Conservation (phyloP, 805 yeast species). For the Candida schatavii region DNA sequence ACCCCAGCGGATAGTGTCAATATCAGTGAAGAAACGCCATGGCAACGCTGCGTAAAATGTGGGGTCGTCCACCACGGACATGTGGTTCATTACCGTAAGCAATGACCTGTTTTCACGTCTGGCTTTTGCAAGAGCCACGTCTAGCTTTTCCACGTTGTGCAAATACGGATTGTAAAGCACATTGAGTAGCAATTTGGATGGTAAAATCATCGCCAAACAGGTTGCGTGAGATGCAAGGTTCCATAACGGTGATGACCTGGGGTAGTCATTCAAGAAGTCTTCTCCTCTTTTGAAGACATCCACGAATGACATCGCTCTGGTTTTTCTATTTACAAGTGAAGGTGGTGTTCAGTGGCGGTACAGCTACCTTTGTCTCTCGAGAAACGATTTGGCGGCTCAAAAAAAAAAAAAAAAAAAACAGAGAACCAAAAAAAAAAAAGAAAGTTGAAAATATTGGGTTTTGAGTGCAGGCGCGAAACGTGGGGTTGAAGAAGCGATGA, state of each 20-base stretch:
- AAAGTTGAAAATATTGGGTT: background rate
- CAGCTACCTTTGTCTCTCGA: background rate
- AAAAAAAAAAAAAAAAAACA: constrained; percentile 8
- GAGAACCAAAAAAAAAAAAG: constrained; percentile 3
- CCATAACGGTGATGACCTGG: constrained; percentile 62
- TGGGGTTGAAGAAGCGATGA: too few relatives aligned
- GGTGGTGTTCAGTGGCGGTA: background rate
- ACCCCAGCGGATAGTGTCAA: constrained; percentile 85
- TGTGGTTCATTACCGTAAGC: constrained; percentile 87
- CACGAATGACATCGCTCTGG: constrained; percentile 75
- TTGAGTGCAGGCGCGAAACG: background rate
- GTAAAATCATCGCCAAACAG: constrained; percentile 60
- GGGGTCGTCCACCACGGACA: constrained; percentile 92
- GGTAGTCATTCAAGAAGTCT: constrained; percentile 61
- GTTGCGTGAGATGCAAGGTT: constrained; percentile 65
- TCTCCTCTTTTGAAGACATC: constrained; percentile 73
- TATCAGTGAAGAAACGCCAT: constrained; percentile 55
- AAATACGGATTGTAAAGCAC: constrained; percentile 63
- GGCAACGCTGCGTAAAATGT: constrained; percentile 85
- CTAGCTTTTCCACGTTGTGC: constrained; percentile 60
- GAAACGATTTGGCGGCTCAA: constrained; percentile 13
- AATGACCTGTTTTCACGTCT: constrained; percentile 68
- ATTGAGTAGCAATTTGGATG: constrained; percentile 60
- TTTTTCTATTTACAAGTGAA: background rate
- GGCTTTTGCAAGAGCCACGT: constrained; percentile 60